Evolutionary conservation across 2,329 filamentous ascomycete species (phyloP).

Genomic region (Diaporthe vexans): DNA sequence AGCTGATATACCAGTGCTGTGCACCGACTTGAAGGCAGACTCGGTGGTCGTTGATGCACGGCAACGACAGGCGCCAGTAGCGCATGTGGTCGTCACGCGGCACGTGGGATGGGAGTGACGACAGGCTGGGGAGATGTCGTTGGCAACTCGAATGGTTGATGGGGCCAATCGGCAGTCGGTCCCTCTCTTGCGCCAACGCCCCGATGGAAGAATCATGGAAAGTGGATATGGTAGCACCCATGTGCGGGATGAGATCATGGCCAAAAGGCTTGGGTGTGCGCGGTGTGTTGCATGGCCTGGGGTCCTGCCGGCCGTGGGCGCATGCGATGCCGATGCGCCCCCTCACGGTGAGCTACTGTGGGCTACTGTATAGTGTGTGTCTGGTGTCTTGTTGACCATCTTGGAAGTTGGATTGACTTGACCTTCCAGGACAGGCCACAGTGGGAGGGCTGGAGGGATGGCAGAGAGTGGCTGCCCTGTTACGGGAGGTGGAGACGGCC

Average conservation of each 20-base stretch:
- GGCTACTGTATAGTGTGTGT: no score
- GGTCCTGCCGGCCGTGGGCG: no score
- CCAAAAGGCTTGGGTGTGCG: not conserved
- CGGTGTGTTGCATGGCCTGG: no score
- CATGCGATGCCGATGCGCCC: not conserved
- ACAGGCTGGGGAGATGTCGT: conserved; percentile 1
- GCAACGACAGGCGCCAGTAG: not conserved
- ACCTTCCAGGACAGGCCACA: conserved; percentile 14
- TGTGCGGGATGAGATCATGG: conserved; percentile 28
- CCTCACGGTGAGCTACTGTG: conserved; percentile 6
- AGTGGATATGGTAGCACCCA: conserved; percentile 9
- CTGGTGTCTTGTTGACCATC: not conserved
- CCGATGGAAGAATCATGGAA: conserved; percentile 32
- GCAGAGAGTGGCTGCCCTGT: conserved; percentile 19
- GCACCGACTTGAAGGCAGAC: no score
- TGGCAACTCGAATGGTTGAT: conserved; percentile 2
- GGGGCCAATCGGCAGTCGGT: conserved; percentile 29
- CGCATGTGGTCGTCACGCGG: not conserved
- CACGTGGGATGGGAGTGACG: conserved; percentile 1
- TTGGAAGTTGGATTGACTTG: conserved; percentile 17
- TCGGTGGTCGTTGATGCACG: no score
- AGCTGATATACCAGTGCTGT: no score
- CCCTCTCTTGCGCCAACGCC: not conserved
- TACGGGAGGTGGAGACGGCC: conserved; percentile 5
- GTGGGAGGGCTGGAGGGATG: not conserved